Evolutionary conservation across 176 grass and related monocot genomes (phyloP), one percentile per base, ranked within the genome.

Genomic region (Carex scoparia): DNA sequence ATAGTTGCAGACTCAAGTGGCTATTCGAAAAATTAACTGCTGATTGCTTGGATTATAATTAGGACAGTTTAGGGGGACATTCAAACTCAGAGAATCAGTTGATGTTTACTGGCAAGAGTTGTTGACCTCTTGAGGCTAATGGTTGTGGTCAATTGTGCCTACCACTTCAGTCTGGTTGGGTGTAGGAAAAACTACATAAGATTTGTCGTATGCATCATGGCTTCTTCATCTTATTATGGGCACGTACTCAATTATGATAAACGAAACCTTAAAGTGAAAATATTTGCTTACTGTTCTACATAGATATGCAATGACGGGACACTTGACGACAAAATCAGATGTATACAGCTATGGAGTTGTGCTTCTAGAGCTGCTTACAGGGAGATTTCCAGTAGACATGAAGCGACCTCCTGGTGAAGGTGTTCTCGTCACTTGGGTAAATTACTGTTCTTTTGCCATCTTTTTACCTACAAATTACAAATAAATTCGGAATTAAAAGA

Each of bases 311-410:
- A 87, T 95, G 73, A 92, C 97, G 31, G 97, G 93, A 11, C 91
- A 93, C 88, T 96, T 99, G 88, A 99, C 97, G 62, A 99, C 93
- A 23, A 96, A 99, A 94, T 99, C 97, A 88, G 97, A 99, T 81
- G 97, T 99, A 58, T 96, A 99, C 63, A 96, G 97, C 61, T 99
- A 95, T 10, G 97, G 97, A 61, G 97, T 99, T 62, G 97, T 96
- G 69, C 87, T 99, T 57, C 84, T 99, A 84, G 97, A 99, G 89
- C 79, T 99, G 90, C 91, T 99, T 81, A 99, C 97, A 55, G 97
- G 97, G 59, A 93, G 93, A 80, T 72, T 94, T 66, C 97, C 97
- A 40, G 97, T 99, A 84, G 91, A 96, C 85, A 94, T 95, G 93
- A 96, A 94, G 85, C 93, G 88, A 84, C 87, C 91, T 75, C 84